Evolutionary conservation across 2,329 filamentous ascomycete species (phyloP).

Genomic region (Emmonsiellopsis sp.): DNA sequence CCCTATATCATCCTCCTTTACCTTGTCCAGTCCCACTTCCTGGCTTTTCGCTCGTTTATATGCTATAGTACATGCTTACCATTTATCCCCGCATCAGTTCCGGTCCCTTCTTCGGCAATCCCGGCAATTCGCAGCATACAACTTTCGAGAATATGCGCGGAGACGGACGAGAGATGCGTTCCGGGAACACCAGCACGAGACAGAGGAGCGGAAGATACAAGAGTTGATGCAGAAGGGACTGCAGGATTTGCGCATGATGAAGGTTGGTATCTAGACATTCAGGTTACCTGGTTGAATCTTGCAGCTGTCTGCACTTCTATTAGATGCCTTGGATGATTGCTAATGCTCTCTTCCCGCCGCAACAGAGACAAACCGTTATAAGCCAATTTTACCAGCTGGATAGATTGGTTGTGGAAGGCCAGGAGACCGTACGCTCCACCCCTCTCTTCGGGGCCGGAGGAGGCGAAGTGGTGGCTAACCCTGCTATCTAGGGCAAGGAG

Average conservation of each 20-base stretch:
- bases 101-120: conserved; percentile 83
- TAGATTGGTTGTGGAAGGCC: conserved; percentile 81
- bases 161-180: conserved; percentile 87
- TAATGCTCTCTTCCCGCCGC: not conserved
- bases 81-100: conserved; percentile 50
- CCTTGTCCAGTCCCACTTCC: too few relatives aligned
- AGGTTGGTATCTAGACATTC: conserved; percentile 53
- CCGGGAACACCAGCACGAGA: conserved; percentile 63
- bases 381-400: conserved; percentile 94
- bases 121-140: conserved; percentile 83
- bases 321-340: not conserved
- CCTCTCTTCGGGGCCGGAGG: not conserved
- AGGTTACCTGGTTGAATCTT: too few relatives aligned
- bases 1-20: not conserved
- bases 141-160: conserved; percentile 94
- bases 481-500: conserved; percentile 54
- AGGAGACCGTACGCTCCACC: conserved; percentile 56
- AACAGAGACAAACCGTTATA: conserved; percentile 84
- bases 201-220: conserved; percentile 69
- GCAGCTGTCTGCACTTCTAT: not conserved
- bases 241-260: conserved; percentile 78
- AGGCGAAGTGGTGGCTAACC: not conserved
- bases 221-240: conserved; percentile 82
- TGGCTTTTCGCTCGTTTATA: not conserved
- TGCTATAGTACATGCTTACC: not conserved